phyloP scores from a whole-genome alignment of 1,139 yeast genomes.

The Suhomyces terraborum region DNA sequence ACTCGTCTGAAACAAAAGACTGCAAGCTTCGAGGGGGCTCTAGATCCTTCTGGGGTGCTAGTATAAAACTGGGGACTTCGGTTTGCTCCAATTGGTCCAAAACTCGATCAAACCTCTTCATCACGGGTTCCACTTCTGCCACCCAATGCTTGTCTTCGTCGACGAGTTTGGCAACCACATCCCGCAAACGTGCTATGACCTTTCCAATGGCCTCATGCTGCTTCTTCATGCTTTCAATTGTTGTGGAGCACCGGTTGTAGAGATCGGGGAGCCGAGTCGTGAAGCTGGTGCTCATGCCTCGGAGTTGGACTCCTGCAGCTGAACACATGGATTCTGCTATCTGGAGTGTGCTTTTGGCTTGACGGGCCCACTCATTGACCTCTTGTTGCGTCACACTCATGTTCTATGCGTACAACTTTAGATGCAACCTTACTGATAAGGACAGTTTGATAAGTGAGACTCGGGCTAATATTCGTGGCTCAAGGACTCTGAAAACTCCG shows the following conservation, averaged over 20 bases:
- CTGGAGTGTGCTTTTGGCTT: constrained; percentile 34
- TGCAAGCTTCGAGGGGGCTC: constrained; percentile 17
- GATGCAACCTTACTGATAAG: neutral
- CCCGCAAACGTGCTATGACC: constrained; percentile 19
- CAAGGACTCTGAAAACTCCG: no score
- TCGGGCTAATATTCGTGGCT: no score
- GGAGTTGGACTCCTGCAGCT: constrained; percentile 36
- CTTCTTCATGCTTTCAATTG: constrained; percentile 24
- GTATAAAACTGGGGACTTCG: constrained; percentile 3
- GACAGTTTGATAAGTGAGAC: neutral
- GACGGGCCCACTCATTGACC: constrained; percentile 28
- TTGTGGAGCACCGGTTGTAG: constrained; percentile 22
- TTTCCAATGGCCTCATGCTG: constrained; percentile 19
- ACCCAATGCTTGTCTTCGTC: constrained; percentile 17
- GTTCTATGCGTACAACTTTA: neutral
- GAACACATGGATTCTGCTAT: constrained; percentile 36
- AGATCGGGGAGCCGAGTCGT: constrained; percentile 26
- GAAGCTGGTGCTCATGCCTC: constrained; percentile 26
- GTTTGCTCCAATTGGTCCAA: constrained; percentile 23
- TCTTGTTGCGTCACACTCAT: constrained; percentile 11
- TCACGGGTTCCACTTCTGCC: constrained; percentile 24
- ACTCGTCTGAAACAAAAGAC: constrained; percentile 42
- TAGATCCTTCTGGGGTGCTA: neutral
- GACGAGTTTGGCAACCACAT: constrained; percentile 16
- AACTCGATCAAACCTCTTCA: constrained; percentile 30